Percentiles rank a stretch among this genome's conserved stretches.
Conservation (phyloP, 1,284 basidiomycete species). For the Nidula niveotomentosa region DNA sequence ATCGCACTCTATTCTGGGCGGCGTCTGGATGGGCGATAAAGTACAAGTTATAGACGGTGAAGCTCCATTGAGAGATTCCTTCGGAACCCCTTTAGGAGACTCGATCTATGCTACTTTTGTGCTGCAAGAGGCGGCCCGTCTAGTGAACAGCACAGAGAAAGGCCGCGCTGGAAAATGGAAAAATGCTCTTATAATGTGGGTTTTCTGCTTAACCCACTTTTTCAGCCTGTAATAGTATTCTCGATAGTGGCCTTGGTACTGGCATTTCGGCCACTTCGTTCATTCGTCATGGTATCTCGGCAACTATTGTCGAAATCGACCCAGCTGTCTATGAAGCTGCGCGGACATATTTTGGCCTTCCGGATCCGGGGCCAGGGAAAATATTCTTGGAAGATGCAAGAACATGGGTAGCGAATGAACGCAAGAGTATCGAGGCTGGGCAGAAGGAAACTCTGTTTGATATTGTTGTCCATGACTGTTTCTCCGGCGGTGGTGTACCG, state of each 20-base stretch:
- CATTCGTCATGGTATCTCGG: slow-evolving; percentile 61
- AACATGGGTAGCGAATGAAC: slow-evolving; percentile 52
- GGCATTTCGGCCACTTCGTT: slow-evolving; percentile 81
- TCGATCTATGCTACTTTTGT: slow-evolving; percentile 86
- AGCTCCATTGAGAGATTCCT: slow-evolving; percentile 46
- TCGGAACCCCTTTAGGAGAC: slow-evolving; percentile 59
- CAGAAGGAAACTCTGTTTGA: slow-evolving; percentile 50
- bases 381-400: slow-evolving; percentile 80
- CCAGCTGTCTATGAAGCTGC: slow-evolving; percentile 86
- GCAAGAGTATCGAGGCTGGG: slow-evolving; percentile 25
- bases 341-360: slow-evolving; percentile 72
- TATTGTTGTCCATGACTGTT: slow-evolving; percentile 87
- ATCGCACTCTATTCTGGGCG: slow-evolving; percentile 87
- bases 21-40: slow-evolving; percentile 74
- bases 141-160: slow-evolving; percentile 51
- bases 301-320: slow-evolving; percentile 85
- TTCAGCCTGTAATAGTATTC: slow-evolving; percentile 4
- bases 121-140: slow-evolving; percentile 78
- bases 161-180: slow-evolving; percentile 32
- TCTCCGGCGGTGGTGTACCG: slow-evolving; percentile 87
- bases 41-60: slow-evolving; percentile 41
- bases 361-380: slow-evolving; percentile 52
- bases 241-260: slow-evolving; percentile 76
- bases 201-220: slow-evolving; percentile 8
- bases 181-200: slow-evolving; percentile 74